A percentile compares a stretch with the other conserved stretches of the same genome.
phyloP scores from a whole-genome alignment of 306 rosid genomes.

The Rosa lucieae region DNA sequence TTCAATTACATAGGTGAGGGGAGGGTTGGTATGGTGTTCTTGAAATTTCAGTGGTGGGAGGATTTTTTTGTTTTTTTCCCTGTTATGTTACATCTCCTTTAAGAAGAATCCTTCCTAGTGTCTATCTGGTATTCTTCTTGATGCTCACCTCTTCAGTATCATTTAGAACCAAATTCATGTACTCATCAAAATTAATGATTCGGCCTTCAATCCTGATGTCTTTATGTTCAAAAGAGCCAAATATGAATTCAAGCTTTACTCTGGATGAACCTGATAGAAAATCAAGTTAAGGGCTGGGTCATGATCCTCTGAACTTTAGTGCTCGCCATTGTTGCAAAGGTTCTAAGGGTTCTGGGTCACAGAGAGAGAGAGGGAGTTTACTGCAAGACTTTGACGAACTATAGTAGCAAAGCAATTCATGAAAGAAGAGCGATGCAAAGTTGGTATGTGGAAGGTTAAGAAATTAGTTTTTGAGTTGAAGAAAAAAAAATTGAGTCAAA shows the following conservation, averaged over 20 bases:
- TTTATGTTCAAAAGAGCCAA: slow-evolving; percentile 83
- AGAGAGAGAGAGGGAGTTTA: not conserved
- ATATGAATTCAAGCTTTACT: slow-evolving; percentile 89
- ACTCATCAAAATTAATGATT: slow-evolving; percentile 74
- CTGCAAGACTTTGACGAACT: not conserved
- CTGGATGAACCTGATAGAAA: slow-evolving; percentile 71
- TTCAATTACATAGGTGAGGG: too few relatives aligned
- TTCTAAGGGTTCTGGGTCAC: not conserved
- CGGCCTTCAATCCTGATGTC: slow-evolving; percentile 86
- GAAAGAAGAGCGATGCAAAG: too few relatives aligned
- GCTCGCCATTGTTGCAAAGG: slow-evolving; percentile 70
- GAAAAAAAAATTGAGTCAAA: too few relatives aligned
- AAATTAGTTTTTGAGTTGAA: too few relatives aligned
- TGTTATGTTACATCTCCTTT: too few relatives aligned
- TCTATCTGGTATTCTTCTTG: slow-evolving; percentile 74
- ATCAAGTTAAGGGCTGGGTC: slow-evolving; percentile 95
- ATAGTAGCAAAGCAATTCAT: too few relatives aligned
- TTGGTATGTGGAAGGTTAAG: too few relatives aligned
- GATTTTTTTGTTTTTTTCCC: too few relatives aligned
- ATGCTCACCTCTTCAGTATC: slow-evolving; percentile 75
- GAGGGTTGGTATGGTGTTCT: too few relatives aligned
- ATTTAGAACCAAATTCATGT: slow-evolving; percentile 66
- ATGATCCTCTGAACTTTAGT: slow-evolving; percentile 95
- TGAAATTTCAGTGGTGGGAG: too few relatives aligned
- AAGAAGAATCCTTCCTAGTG: slow-evolving; percentile 36